Evolutionary conservation across 148 eudicot species (phyloP).

Genomic region (Cornus controversa): DNA sequence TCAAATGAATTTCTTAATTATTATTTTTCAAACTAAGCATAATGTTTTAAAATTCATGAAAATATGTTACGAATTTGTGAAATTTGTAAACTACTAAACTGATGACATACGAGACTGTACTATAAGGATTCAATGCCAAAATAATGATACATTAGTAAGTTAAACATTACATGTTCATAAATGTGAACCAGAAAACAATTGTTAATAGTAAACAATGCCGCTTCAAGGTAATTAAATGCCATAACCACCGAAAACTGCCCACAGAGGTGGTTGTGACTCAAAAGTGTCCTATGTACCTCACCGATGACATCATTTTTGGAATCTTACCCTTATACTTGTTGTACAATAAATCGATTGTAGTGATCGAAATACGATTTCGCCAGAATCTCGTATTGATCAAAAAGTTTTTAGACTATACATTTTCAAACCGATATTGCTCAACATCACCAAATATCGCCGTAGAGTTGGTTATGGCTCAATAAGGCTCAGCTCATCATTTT

Average conservation of each 20-base stretch:
- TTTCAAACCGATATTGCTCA: conserved; percentile 50
- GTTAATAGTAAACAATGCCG: conserved; percentile 50
- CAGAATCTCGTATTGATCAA: too few relatives aligned
- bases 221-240: conserved; percentile 58
- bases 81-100: too few relatives aligned
- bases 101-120: too few relatives aligned
- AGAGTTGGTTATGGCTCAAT: conserved; percentile 47
- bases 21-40: too few relatives aligned
- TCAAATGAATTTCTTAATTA: too few relatives aligned
- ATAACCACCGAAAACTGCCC: conserved; percentile 51
- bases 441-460: conserved; percentile 43
- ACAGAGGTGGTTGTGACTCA: conserved; percentile 70
- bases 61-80: too few relatives aligned
- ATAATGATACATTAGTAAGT: too few relatives aligned
- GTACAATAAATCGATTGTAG: conserved; percentile 53
- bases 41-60: too few relatives aligned
- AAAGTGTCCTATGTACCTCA: conserved; percentile 60
- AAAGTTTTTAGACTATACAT: conserved; percentile 55
- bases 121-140: too few relatives aligned
- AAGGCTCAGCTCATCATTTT: conserved; percentile 68
- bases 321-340: conserved; percentile 53
- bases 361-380: conserved; percentile 55
- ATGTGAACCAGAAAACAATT: conserved; percentile 28
- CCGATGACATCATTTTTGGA: conserved; percentile 50
- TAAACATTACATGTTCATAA: neutral